Evolutionary conservation across 2,329 filamentous ascomycete species (phyloP), one percentile per base, ranked within the genome.

Genomic region (Penicillium sp.): DNA sequence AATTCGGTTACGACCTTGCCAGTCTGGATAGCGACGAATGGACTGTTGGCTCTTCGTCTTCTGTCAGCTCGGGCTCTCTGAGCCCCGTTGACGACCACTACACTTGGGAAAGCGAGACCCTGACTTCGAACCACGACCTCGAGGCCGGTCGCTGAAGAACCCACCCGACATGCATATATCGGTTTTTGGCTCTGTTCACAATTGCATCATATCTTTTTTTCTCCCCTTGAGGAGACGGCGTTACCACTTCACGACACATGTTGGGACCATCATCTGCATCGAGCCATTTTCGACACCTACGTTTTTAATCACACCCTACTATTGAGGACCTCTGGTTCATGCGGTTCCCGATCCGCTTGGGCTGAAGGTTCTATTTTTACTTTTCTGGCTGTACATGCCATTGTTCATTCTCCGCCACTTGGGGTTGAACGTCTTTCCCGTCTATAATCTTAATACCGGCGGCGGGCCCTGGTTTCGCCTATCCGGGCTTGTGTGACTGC

Each of bases 41-140:
- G 93, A 94, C 92, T 9, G 86, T 94, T 50, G 92, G 91, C 63
- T 95, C 92, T 69, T 93, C 89, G 58, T 95, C 91, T 0, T 89
- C 86, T 42, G 87, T 90, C 74, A 91, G 89, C 42, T 89, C 86
- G 26, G 86, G 86, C 54, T 86, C 85, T 54, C 75, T 87, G 56
- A 89, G 86, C 71, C 86, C 86, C 24, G 84, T 86, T 35, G 86
- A 88, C 65, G 88, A 89, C 65, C 82, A 81, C 62, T 82, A 84
- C 56, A 70, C 76, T 2, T 80, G 78, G 78, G 78, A 80, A 61
- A 75, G 76, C 42, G 78, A 80, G 62, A 73, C 74, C 15, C 63
- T 79, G 35, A 73, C 74, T 42, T 76, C 74, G 22, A 73, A 74
- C 37, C 72, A 76, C 50, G 78, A 80, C 57, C 65, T 80, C 37